Conservation (phyloP, 768 basidiomycete genomes). For the Suillus ampliporus region DNA sequence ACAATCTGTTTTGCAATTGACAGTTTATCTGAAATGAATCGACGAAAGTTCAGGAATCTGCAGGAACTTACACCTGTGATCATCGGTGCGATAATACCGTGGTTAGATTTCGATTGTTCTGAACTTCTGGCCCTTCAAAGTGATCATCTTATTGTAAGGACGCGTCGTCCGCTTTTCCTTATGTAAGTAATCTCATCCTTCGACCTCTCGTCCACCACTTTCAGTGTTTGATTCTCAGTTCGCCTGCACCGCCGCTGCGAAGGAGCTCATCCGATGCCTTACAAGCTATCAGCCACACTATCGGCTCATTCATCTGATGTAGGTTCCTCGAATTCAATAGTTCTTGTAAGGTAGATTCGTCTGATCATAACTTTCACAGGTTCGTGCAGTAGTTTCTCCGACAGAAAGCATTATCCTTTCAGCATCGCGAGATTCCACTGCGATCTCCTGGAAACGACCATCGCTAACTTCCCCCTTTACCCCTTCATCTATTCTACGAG, state of each 20-base stretch:
- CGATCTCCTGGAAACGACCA: slow-evolving; percentile 80
- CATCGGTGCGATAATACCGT: neutral
- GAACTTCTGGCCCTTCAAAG: slow-evolving; percentile 1
- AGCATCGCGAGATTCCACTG: slow-evolving; percentile 89
- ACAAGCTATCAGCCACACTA: slow-evolving; percentile 79
- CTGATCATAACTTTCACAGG: slow-evolving; percentile 53
- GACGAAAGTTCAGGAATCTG: slow-evolving; percentile 9
- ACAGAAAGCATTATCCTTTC: slow-evolving; percentile 82
- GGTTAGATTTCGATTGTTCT: slow-evolving; percentile 13
- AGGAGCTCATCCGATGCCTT: slow-evolving; percentile 55
- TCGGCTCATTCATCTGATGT: slow-evolving; percentile 78
- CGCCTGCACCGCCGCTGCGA: slow-evolving; percentile 12
- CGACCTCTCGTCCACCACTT: neutral
- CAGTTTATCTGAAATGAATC: neutral
- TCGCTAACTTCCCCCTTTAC: slow-evolving; percentile 55
- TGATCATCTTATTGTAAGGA: neutral
- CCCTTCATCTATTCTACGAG: slow-evolving; percentile 58
- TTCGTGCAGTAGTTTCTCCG: slow-evolving; percentile 81
- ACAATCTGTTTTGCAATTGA: neutral
- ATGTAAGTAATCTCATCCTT: neutral
- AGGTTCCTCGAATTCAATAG: slow-evolving; percentile 36
- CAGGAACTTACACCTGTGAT: neutral
- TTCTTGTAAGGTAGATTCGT: slow-evolving; percentile 15
- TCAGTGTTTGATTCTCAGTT: slow-evolving; percentile 7
- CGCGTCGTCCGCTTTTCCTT: neutral